Conservation (phyloP, 2,329 filamentous ascomycete genomes). For the Daldinia sp. region DNA sequence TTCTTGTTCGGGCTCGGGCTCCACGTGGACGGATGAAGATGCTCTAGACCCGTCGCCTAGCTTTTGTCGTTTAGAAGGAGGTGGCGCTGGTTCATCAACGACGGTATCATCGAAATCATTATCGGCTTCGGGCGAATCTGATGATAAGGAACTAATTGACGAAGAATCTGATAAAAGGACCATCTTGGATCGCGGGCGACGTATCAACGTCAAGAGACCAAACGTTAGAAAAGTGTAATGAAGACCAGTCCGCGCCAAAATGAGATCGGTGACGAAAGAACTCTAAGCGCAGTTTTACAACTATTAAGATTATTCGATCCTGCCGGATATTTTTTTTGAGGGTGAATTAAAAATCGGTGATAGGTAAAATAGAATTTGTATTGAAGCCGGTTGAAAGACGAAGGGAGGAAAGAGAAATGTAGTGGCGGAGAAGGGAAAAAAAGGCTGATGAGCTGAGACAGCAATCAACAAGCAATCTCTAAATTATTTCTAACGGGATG, state of each 20-base stretch:
- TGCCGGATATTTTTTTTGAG: neutral
- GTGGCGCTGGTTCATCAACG: constrained; percentile 44
- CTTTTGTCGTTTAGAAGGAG: constrained; percentile 50
- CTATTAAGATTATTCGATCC: neutral
- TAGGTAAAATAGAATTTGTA: neutral
- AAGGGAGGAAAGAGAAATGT: neutral
- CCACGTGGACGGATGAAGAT: constrained; percentile 60
- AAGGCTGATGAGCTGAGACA: constrained; percentile 1
- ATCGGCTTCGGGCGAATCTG: constrained; percentile 46
- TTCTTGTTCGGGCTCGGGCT: constrained; percentile 56
- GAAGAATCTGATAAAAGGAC: constrained; percentile 46
- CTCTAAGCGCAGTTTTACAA: neutral
- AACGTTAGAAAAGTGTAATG: neutral
- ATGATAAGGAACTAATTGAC: constrained; percentile 46
- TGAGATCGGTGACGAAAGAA: neutral
- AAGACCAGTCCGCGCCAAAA: neutral
- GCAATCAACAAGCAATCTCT: neutral
- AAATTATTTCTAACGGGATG: constrained; percentile 19
- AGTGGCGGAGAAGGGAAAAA: neutral
- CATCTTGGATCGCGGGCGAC: constrained; percentile 32
- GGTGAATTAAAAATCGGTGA: neutral
- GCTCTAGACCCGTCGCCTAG: constrained; percentile 47
- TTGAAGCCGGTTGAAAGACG: neutral
- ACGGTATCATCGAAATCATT: constrained; percentile 45
- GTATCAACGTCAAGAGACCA: neutral